phyloP scores from a whole-genome alignment of 2,329 filamentous ascomycete species.

The Cladosporium sp. region DNA sequence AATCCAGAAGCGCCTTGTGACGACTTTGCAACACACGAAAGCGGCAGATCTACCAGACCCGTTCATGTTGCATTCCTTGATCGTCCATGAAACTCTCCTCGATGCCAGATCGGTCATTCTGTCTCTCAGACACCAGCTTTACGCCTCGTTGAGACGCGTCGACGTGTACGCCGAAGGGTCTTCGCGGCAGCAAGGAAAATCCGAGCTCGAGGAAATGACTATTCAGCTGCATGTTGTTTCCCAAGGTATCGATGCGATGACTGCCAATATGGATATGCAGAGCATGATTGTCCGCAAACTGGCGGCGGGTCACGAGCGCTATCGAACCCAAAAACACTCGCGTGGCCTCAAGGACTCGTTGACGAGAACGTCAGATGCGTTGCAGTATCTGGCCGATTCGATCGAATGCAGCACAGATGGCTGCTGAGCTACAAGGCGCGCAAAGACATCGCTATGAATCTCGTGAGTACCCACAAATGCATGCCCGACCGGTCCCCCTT shows the following conservation, averaged over 20 bases:
- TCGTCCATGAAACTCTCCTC: background rate
- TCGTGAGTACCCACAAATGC: too few relatives aligned
- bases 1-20: background rate
- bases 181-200: background rate
- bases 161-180: background rate
- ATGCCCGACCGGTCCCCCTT: too few relatives aligned
- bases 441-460: slow-evolving; percentile 1
- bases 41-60: background rate
- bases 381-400: slow-evolving; percentile 1
- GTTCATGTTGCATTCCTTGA: background rate
- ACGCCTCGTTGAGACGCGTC: background rate
- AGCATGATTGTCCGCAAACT: background rate
- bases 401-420: background rate
- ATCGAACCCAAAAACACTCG: background rate
- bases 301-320: background rate
- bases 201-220: background rate
- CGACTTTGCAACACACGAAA: background rate
- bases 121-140: background rate
- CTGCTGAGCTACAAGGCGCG: background rate
- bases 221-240: background rate
- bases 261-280: background rate
- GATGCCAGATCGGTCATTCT: background rate
- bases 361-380: background rate
- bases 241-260: background rate
- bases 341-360: background rate